phyloP scores from a whole-genome alignment of 1,284 basidiomycete genomes.

The Ceratobasidium sp. region DNA sequence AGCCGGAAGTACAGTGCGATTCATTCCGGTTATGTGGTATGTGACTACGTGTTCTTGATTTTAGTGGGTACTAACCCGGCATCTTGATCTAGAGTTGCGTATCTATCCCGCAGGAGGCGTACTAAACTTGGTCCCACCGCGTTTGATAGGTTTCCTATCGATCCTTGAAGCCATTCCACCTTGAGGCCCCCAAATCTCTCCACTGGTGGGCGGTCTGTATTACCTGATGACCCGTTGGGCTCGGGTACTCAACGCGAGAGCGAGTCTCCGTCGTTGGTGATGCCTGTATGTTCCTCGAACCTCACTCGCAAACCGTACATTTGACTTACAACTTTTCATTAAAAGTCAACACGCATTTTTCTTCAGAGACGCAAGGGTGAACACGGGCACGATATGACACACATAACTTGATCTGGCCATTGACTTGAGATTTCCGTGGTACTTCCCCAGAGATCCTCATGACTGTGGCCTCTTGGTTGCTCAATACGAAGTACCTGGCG shows the following conservation, averaged over 20 bases:
- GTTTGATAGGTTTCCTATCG: slow-evolving; percentile 72
- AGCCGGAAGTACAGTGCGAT: slow-evolving; percentile 77
- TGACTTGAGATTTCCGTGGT: slow-evolving; percentile 78
- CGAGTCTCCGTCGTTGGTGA: slow-evolving; percentile 87
- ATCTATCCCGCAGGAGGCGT: slow-evolving; percentile 78
- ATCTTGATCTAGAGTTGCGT: slow-evolving; percentile 60
- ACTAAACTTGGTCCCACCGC: too few relatives aligned
- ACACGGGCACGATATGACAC: slow-evolving; percentile 87
- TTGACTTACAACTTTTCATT: slow-evolving; percentile 28
- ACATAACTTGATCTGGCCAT: slow-evolving; percentile 87
- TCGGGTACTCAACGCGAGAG: slow-evolving; percentile 73
- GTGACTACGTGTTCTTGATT: slow-evolving; percentile 52
- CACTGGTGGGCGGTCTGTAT: slow-evolving; percentile 88
- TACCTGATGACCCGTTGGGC: slow-evolving; percentile 84
- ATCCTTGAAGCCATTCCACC: slow-evolving; percentile 76
- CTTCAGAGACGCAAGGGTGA: slow-evolving; percentile 80
- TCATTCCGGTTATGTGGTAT: slow-evolving; percentile 69
- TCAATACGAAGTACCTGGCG: too few relatives aligned
- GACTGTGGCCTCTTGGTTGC: too few relatives aligned
- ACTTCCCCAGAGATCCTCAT: slow-evolving; percentile 74
- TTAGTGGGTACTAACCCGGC: neutral
- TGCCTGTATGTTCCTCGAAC: slow-evolving; percentile 63
- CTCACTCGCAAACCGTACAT: neutral
- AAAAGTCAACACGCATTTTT: slow-evolving; percentile 80
- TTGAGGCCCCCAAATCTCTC: slow-evolving; percentile 69